Evolutionary conservation across 2,329 filamentous ascomycete species (phyloP), one percentile per base, ranked within the genome.

Genomic region (Paecilomyces variotii): DNA sequence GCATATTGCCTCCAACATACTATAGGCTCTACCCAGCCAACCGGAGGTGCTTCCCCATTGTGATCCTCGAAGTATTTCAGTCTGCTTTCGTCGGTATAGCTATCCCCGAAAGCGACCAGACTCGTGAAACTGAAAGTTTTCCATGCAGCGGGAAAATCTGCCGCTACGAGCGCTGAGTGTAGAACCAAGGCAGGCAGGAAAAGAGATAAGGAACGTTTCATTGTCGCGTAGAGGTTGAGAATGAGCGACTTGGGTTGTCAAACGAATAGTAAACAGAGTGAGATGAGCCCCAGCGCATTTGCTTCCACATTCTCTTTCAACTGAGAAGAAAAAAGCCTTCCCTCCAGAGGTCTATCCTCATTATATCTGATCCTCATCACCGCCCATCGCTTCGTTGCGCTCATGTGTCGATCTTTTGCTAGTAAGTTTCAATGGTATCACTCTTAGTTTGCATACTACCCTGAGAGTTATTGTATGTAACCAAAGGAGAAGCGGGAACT

Each of bases 41-140:
- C 73, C 0, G 88, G 87, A 1, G 89, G 88, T 0, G 84, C 78
- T 5, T 76, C 73, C 49, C 83, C 84, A 64, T 84, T 78, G 63
- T 87, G 76, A 34, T 66, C 72, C 59, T 76, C 74, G 67, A 91
- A 87, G 68, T 89, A 91, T 7, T 68, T 67, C 10, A 89, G 70
- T 10, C 89, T 82, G 11, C 81, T 84, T 65, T 91, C 87, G 67
- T 92, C 89, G 0, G 87, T 90, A 67, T 88, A 91, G 72, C 87
- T 90, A 70, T 91, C 87, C 10, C 88, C 88, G 67, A 91, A 91
- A 0, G 85, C 80, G 45, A 90, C 81, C 39, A 90, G 70, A 54
- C 84, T 86, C 28, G 83, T 79, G 68, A 90, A 85, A 35, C 78
- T 76, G 28, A 73, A 72, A 45, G 79, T 65, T 7, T 63, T 61